A percentile compares a stretch with the other conserved stretches of the same genome.
Conservation (phyloP, 2,329 filamentous ascomycete genomes). For the Pseudofabraea citricarpa region DNA sequence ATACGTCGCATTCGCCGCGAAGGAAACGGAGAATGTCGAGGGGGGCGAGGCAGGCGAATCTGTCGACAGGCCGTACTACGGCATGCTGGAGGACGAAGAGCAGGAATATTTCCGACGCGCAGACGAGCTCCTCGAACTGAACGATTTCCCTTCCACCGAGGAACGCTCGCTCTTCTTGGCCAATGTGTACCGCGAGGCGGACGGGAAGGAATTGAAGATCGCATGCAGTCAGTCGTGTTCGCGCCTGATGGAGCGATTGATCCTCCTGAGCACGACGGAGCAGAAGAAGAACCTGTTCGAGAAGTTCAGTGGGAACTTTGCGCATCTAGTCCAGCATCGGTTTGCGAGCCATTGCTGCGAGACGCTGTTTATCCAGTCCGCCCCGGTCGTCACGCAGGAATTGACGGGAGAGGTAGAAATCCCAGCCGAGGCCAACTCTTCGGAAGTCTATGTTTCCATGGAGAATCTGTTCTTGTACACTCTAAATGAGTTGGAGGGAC, state of each 20-base stretch:
- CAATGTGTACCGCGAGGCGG: slow-evolving; percentile 80
- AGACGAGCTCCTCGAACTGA: slow-evolving; percentile 83
- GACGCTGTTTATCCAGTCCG: slow-evolving; percentile 80
- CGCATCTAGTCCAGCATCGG: slow-evolving; percentile 86
- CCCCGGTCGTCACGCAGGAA: slow-evolving; percentile 73
- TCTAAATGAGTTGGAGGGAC: slow-evolving; percentile 81
- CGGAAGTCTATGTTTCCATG: slow-evolving; percentile 57
- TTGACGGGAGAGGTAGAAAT: slow-evolving; percentile 45
- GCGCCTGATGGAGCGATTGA: slow-evolving; percentile 84
- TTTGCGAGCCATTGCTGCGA: slow-evolving; percentile 98
- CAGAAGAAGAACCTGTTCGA: slow-evolving; percentile 87
- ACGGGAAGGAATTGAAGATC: slow-evolving; percentile 92
- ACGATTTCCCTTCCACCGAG: slow-evolving; percentile 76
- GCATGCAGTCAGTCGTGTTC: slow-evolving; percentile 96
- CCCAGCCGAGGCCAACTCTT: slow-evolving; percentile 46
- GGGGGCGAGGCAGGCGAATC: slow-evolving; percentile 11
- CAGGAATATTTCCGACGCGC: slow-evolving; percentile 92
- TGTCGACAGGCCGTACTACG: slow-evolving; percentile 61
- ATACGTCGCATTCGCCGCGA: slow-evolving; percentile 13
- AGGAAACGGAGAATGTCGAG: slow-evolving; percentile 16
- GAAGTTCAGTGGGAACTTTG: slow-evolving; percentile 81
- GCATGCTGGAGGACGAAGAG: slow-evolving; percentile 86
- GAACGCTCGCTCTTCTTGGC: slow-evolving; percentile 68
- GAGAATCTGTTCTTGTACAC: slow-evolving; percentile 81
- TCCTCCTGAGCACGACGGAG: slow-evolving; percentile 68